Evolutionary conservation across 2,329 filamentous ascomycete genomes (phyloP), one percentile per base, ranked within the genome.

Genomic region (Ceratocystis cubensis): DNA sequence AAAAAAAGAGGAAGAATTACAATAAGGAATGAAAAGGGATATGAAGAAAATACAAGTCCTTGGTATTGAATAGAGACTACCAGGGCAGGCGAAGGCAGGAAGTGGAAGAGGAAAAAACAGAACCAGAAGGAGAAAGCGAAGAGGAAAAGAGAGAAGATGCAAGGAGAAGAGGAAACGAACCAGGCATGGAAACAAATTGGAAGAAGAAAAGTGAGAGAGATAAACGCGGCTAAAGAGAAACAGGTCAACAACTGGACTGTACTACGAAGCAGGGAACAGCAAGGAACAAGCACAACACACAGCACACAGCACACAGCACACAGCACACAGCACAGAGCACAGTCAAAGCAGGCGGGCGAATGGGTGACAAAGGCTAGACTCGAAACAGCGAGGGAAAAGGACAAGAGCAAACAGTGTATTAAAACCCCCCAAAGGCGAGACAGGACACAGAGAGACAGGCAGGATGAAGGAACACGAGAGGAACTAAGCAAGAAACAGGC

Each of bases 401-500:
- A 25, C n/a, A 22, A n/a, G 22, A 53, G 48, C 48, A 41, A 41
- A 41, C 37, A 41, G 10, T 15, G 37, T 13, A 41, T 41, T 41
- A 13, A 41, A 41, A 15, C 1, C 37, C 37, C 8, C 37, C 37
- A 41, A 15, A 41, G 37, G 3, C 37, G 37, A 41, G 37, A 41
- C 37, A 41, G 7, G 33, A 37, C 7, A 37, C 33, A 25, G 25
- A 57, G 25, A 57, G 53, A 57, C 53, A n/a, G 20, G 53, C 53
- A 57, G 53, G 53, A 57, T 57, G 53, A 57, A 57, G 53, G 53
- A 57, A 57, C 53, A 57, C 53, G 25, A 57, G 33, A 57, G 53
- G 53, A 33, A 57, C 53, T 17, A 57, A 22, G 61, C 44, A 63
- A 63, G 44, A 30, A 62, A 45, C 37, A 50, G 20, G 5, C 20